These are phyloP conservation scores for Endocalyx cinctus DNA, from an alignment of 2,329 filamentous ascomycete genomes.

Conservation along the genomic window DNA sequence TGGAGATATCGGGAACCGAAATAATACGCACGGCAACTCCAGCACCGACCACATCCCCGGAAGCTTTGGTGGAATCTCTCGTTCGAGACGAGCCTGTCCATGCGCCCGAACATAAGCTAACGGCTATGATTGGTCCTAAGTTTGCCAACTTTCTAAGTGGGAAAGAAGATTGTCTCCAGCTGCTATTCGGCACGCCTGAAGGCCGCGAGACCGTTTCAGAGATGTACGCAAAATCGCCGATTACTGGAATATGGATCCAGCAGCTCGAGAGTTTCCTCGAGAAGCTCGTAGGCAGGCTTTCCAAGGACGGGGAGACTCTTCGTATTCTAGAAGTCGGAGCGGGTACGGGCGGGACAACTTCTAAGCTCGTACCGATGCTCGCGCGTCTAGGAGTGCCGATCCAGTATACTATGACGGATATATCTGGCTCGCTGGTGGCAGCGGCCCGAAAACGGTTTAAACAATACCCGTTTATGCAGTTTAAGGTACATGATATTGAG, in stretches of 20 bases:
- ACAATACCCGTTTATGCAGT: constrained; percentile 23
- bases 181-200: constrained; percentile 30
- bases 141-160: constrained; percentile 23
- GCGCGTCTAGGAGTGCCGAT: constrained; percentile 18
- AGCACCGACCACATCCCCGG: constrained; percentile 12
- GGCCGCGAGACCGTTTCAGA: constrained; percentile 26
- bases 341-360: constrained; percentile 36
- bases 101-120: constrained; percentile 13
- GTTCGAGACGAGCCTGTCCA: constrained; percentile 18
- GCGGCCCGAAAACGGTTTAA: constrained; percentile 13
- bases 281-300: constrained; percentile 6
- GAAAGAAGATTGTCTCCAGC: constrained; percentile 26
- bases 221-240: constrained; percentile 28
- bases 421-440: constrained; percentile 29
- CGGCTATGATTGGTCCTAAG: constrained; percentile 12
- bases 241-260: constrained; percentile 24
- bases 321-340: constrained; percentile 29
- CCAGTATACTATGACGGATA: constrained; percentile 39
- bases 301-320: constrained; percentile 11
- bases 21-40: constrained; percentile 14
- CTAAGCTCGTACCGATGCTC: constrained; percentile 24
- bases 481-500: constrained; percentile 26
- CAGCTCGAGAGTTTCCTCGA: constrained; percentile 25
- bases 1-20: constrained; percentile 23
- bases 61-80: constrained; percentile 19